Evolutionary conservation across 2,329 filamentous ascomycete species (phyloP), one percentile per base, ranked within the genome.

Genomic region (Graphilbum sp.): DNA sequence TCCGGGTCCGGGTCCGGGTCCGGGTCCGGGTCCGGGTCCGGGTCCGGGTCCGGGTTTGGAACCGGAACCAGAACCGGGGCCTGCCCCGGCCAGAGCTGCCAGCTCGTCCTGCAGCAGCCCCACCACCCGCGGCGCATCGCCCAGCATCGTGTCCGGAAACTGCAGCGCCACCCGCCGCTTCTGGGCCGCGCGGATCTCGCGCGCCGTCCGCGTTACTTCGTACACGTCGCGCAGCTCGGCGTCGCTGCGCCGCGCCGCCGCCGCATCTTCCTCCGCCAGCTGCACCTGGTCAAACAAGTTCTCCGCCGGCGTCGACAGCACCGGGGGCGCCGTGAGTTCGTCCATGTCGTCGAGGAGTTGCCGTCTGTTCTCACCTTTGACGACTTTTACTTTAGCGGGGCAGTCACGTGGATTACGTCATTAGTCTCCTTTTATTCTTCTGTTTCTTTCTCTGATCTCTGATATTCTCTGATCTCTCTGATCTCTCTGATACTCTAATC

Each of bases 91-190:
- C 12, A 25, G 7, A 25, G 23, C 44, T 4, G 43, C 50, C 24
- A 64, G 49, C 35, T 59, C 58, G 10, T 41, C 37, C 13, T 45
- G 46, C 44, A 93, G 58, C 1, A 74, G 62, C 38, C 78, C 74
- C 40, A 79, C 85, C 0, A 95, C 82, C 41, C 79, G 69, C 5
- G 85, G 79, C 9, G 83, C 84, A 64, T 98, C 86, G 1, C 72
- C 66, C 1, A 98, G 69, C 84, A 96, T 93, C 21, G 79, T 69
- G 59, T 98, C 90, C 0, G 90, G 88, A 49, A 98, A 96, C 54
- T 98, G 90, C n/a, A 98, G 62, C 1, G 86, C 90, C 24, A 98
- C 72, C 36, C 80, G 72, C 44, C 61, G 70, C 71, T 84, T 93
- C 54, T 67, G 67, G 32, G 75, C 79, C 5, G 65, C 58, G n/a